Base-by-base conservation (phyloP, 2,329 filamentous ascomycete species). In the Xylaria hypoxylon region DNA sequence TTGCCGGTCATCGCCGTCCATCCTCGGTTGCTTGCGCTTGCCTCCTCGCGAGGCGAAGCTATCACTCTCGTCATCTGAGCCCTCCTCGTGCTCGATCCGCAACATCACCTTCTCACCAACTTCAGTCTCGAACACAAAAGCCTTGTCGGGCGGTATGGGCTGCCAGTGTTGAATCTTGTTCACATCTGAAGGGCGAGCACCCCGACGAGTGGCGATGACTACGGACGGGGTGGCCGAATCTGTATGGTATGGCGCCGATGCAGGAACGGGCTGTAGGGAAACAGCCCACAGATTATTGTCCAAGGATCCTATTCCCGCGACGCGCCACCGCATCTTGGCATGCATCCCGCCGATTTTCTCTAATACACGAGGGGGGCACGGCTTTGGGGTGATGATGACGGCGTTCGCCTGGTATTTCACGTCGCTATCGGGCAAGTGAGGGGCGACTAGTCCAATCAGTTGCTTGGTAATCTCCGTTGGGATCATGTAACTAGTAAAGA, bases 401-500 rank as follows among this genome's bases (percentile, higher is more conserved):
- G 91, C 95, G 80, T 96, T 97, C 51, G 91, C 94, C 73, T 97
- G 90, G 68, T 89, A 88, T 70, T 92, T 93, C 70, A 97, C 82
- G 58, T 96, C 92, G 59, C 64, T 85, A 57, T 91, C 89, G 31
- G 88, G 84, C 60, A 89, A 81, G 64, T 86, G 85, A 3, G 90
- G 90, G 22, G 93, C 81, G 58, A 90, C 88, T n/a, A 97, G 84
- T 5, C 86, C 85, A 62, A 92, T 86, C 42, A 98, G 83, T 62
- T 87, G 88, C 74, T 92, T 87, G 2, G 90, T 90, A 77, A 96
- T 92, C 28, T 87, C 83, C 53, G 88, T 84, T 45, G 85, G 85
- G 70, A 99, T 90, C 79, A 97, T 88, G 79, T 99, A 98, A 56
- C 93, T 93, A 1, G 96, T 97, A 80, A 95, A 97, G 79, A 94